Evolutionary conservation across 352 stramenopile genomes (phyloP), one percentile per base, ranked within the genome.

Genomic region (Phytophthora sansomeana): DNA sequence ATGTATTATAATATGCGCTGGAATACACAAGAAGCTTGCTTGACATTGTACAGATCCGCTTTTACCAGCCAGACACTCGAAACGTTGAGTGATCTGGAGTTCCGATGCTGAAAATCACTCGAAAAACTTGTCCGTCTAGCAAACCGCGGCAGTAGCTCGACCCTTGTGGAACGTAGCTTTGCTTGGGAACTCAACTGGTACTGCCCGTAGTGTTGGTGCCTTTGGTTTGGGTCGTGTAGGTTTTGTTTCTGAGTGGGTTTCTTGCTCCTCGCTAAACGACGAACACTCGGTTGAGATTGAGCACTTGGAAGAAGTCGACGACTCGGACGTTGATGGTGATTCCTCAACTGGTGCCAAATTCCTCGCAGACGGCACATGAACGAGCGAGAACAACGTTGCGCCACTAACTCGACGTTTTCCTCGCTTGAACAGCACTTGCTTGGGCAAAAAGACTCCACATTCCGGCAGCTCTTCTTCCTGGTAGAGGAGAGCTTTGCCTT

Each of bases 161-260:
- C 71, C 54, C 36, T 77, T 78, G 36, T 63, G 52, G 38, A 83
- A 85, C 0, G 30, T 43, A 19, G 64, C 62, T n/a, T 72, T 78
- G 21, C 46, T 72, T 1, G 71, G 71, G 57, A 67, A 80, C 30
- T 72, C 63, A 3, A 83, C 54, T 2, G 54, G 63, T 9, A 71
- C 57, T 41, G 63, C 52, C 0, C 72, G 63, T 10, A 76, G 56
- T 43, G 59, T 63, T n/a, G 67, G 52, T 17, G 57, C 55, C 29
- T 43, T 74, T n/a, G 60, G 44, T 36, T 53, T 58, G 2, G 47
- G n/a, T 26, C 63, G 39, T 32, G 14, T 24, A n/a, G 21, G 16
- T 54, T 19, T 42, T 9, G 30, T 47, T 10, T 73, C 48, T 30
- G 39, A 19, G 7, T 43, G 6, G 30, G 48, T 43, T 17, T 52